Evolutionary conservation across 1,284 basidiomycete genomes (phyloP).

Genomic region (Uromyces viciae-fabae): DNA sequence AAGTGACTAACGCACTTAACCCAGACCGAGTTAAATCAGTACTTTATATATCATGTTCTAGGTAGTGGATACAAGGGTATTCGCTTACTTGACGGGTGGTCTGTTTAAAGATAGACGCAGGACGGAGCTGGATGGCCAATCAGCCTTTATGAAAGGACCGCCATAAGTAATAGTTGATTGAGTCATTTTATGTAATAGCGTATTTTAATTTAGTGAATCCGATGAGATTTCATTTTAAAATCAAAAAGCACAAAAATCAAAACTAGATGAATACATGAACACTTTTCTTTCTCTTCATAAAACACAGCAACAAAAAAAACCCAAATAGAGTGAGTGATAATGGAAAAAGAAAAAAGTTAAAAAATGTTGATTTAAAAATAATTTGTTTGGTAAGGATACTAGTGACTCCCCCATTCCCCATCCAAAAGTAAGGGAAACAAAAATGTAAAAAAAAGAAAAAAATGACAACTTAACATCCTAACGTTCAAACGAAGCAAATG

Average conservation of each 20-base stretch:
- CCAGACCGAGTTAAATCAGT: background rate
- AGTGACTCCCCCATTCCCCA: background rate
- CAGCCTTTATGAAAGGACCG: conserved; percentile 20
- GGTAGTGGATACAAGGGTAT: too few species aligned
- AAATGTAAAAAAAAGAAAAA: conserved; percentile 1
- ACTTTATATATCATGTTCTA: background rate
- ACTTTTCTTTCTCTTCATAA: background rate
- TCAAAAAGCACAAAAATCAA: background rate
- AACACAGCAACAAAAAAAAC: background rate
- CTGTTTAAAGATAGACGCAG: conserved; percentile 24
- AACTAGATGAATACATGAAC: background rate
- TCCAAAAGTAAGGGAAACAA: background rate
- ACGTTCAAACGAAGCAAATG: too few species aligned
- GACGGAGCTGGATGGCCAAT: conserved; percentile 26
- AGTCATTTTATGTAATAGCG: background rate
- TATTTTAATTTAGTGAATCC: too few species aligned
- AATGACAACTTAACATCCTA: too few species aligned
- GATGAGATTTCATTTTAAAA: background rate
- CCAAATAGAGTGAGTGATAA: too few species aligned
- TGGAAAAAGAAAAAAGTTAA: background rate
- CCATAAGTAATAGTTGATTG: conserved; percentile 23
- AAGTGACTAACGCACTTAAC: conserved; percentile 5
- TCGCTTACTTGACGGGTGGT: conserved; percentile 37
- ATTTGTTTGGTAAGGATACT: background rate
- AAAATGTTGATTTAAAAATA: background rate